Evolutionary conservation across 768 basidiomycete genomes (phyloP).

Genomic region (Cubamyces lactineus): DNA sequence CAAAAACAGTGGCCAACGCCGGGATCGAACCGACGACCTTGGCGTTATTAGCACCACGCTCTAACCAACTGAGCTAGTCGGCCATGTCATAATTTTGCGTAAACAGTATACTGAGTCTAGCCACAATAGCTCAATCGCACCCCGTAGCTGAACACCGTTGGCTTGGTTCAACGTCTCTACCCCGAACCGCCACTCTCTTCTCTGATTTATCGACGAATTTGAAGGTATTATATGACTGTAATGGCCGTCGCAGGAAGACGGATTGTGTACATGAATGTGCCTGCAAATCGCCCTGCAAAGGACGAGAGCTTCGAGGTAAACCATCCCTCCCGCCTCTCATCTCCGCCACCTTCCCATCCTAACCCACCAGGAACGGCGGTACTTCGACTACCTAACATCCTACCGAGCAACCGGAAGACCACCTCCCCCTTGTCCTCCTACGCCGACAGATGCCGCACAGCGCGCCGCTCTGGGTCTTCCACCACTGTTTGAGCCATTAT

Average conservation of each 20-base stretch:
- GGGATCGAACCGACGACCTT: constrained; percentile 27
- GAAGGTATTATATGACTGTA: neutral
- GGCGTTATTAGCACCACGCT: constrained; percentile 80
- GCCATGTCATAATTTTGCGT: too few species aligned
- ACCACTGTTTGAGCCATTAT: constrained; percentile 52
- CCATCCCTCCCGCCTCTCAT: neutral
- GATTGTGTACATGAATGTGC: constrained; percentile 28
- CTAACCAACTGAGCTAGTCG: constrained; percentile 95
- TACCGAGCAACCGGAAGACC: constrained; percentile 50
- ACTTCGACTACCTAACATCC: constrained; percentile 55
- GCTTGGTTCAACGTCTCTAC: neutral
- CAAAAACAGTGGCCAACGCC: constrained; percentile 25
- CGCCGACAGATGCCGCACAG: constrained; percentile 47
- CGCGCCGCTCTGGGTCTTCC: constrained; percentile 52
- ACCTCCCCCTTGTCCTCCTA: constrained; percentile 51
- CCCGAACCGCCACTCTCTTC: neutral
- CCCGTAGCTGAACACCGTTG: too few species aligned
- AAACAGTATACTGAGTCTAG: too few species aligned
- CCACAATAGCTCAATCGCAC: too few species aligned
- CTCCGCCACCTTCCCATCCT: constrained; percentile 1
- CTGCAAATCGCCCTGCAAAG: constrained; percentile 15
- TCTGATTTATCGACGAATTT: too few species aligned
- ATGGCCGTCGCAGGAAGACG: constrained; percentile 7
- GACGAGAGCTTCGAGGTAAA: constrained; percentile 35
- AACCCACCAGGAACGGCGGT: constrained; percentile 52